Evolutionary conservation across 176 grass and related monocot genomes (phyloP).

Genomic region (Juncus effusus): DNA sequence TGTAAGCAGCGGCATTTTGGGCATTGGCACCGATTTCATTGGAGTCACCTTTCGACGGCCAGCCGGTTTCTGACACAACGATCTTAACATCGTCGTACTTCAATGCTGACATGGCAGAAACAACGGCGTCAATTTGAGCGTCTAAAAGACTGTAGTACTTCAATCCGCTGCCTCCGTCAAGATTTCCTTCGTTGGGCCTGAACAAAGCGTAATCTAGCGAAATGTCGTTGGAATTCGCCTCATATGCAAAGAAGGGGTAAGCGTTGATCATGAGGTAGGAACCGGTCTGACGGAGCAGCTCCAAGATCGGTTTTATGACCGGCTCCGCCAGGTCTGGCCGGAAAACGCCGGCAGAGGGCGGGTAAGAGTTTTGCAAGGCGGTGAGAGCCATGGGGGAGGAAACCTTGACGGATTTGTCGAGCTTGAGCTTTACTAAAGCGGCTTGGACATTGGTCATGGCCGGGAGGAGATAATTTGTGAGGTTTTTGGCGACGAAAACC

Average conservation of each 20-base stretch:
- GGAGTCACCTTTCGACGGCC: slow-evolving; percentile 84
- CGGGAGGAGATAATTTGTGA: slow-evolving; percentile 3
- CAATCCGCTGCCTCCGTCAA: slow-evolving; percentile 40
- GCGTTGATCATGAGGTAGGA: slow-evolving; percentile 81
- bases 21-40: slow-evolving; percentile 43
- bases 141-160: slow-evolving; percentile 90
- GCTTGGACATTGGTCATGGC: slow-evolving; percentile 20
- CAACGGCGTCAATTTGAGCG: slow-evolving; percentile 90
- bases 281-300: slow-evolving; percentile 46
- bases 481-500: slow-evolving; percentile 65
- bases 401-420: slow-evolving; percentile 71
- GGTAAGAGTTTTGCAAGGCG: slow-evolving; percentile 65
- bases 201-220: slow-evolving; percentile 96
- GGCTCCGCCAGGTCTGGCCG: slow-evolving; percentile 48
- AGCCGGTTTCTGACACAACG: slow-evolving; percentile 83
- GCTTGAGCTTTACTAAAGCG: slow-evolving; percentile 13
- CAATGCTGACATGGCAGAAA: slow-evolving; percentile 47
- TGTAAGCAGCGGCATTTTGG: slow-evolving; percentile 75
- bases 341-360: slow-evolving; percentile 67
- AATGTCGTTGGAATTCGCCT: slow-evolving; percentile 53
- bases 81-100: slow-evolving; percentile 46
- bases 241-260: slow-evolving; percentile 90
- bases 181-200: slow-evolving; percentile 72
- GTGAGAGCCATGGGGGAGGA: slow-evolving; percentile 84
- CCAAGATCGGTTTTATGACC: slow-evolving; percentile 77